Evolutionary conservation across 2,329 filamentous ascomycete species (phyloP).

Genomic region (Parafenestella ontariensis): DNA sequence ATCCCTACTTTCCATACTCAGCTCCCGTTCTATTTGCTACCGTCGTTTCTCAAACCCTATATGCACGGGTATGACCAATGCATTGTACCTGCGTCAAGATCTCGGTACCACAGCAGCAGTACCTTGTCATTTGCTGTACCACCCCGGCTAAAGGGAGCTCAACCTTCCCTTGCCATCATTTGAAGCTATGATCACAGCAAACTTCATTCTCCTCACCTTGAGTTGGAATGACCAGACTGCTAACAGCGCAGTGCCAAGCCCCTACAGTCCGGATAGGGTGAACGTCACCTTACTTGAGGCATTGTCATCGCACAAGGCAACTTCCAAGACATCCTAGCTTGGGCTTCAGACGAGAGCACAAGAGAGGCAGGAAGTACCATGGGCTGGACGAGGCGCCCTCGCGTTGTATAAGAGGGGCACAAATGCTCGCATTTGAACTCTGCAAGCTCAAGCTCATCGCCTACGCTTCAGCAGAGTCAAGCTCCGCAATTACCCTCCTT

Average conservation of each 20-base stretch:
- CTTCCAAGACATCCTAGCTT: slow-evolving; percentile 8
- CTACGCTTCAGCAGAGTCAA: not conserved
- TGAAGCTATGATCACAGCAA: slow-evolving; percentile 2
- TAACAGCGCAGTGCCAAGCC: slow-evolving; percentile 13
- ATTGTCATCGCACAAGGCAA: slow-evolving; percentile 19
- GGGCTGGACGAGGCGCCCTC: not conserved
- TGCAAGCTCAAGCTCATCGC: slow-evolving; percentile 1
- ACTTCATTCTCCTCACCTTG: not conserved
- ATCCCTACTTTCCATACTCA: not conserved
- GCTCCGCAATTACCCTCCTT: not conserved
- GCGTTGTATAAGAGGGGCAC: slow-evolving; percentile 15
- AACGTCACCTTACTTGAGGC: slow-evolving; percentile 18
- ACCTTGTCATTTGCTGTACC: slow-evolving; percentile 16
- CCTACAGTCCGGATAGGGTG: slow-evolving; percentile 1
- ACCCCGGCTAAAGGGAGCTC: slow-evolving; percentile 7
- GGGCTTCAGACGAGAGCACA: not conserved
- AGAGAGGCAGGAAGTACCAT: slow-evolving; percentile 1
- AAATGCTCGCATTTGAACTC: not conserved
- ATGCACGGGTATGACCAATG: slow-evolving; percentile 18
- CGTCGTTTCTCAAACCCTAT: slow-evolving; percentile 13
- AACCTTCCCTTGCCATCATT: slow-evolving; percentile 16
- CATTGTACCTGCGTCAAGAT: slow-evolving; percentile 23
- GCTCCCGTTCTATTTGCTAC: not conserved
- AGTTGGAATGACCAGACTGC: not conserved
- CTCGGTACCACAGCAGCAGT: slow-evolving; percentile 18